Base-by-base conservation (phyloP, 2,329 filamentous ascomycete species). In the Trematosphaeria pertusa region DNA sequence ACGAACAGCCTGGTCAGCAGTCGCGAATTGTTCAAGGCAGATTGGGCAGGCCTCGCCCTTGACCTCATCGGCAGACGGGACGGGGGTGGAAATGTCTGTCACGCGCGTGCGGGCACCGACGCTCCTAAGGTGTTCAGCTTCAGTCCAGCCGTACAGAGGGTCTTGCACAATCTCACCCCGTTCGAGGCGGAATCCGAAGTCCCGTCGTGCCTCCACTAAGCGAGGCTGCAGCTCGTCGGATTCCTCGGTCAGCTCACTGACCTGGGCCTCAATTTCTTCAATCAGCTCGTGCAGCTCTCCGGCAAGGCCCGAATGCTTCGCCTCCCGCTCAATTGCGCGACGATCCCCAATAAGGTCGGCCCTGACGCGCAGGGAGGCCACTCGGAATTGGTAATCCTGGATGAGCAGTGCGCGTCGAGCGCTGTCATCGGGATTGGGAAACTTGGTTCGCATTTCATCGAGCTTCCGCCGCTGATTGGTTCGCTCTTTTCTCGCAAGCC, bases 341-440 rank as follows among this genome's bases (percentile, higher is more conserved):
- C 39, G 11, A 19, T 42, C 31, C 3, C 39, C 39, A 22, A 42
- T 22, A n/a, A 42, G 19, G 12, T 24, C 39, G 18, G 12, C 4
- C 12, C 11, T 5, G 12, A 22, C 19, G 30, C 39, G 39, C n/a
- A 42, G 18, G 3, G 22, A 8, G 7, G 39, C 31, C 5, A 35
- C 19, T n/a, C 20, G 12, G 24, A 33, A 4, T 10, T 11, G 4
- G 19, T 17, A 41, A 28, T 39, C 19, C 20, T 37, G 7, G 14
- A 4, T 17, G 17, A 10, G 15, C 21, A 28, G n/a, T n/a, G n/a
- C n/a, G n/a, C n/a, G 5, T 15, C 8, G 11, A 20, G 8, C 8
- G 18, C 7, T 10, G 11, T n/a, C 4, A 8, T 22, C 10, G n/a
- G 6, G 9, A 11, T 15, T 14, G 9, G 9, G 9, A 21, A 11